Base-by-base conservation (phyloP, 148 eudicot genomes). In the Salicornia ramosissima region DNA sequence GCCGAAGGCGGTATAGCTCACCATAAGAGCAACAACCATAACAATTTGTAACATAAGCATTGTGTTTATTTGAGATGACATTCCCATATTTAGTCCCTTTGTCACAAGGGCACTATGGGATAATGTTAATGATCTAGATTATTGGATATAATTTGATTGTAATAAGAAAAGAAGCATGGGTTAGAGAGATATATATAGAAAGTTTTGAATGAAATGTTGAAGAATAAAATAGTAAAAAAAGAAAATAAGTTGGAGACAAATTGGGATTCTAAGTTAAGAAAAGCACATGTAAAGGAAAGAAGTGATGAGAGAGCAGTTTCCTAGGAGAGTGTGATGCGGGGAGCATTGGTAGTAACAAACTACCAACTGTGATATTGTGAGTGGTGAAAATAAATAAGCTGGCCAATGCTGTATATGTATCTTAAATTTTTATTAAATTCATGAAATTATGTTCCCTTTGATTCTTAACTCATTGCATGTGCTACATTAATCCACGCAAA, bases 1-100 rank as follows among this genome's bases (percentile, higher is more conserved):
- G 54, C 67, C 74, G 59, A 61, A 30, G 40, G 69, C 76, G n/a
- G 34, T 70, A 40, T 36, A 1, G 18, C 57, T 46, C 24, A 71
- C 49, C 43, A 70, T 55, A 18, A 72, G 30, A 26, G 29, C 21
- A 9, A 81, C 71, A 68, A 76, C 16, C 7, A 52, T 18, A 26
- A 68, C 50, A 45, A 64, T 11, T 30, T 55, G 56, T 21, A 70
- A 22, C 34, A 69, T 40, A 31, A 54, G 46, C 28, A 51, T 45
- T 45, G 49, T 45, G 49, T 6, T 9, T 45, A 13, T 13, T 45
- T 45, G 15, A 9, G 9, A 8, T 9, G 10, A 45, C 2, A 5
- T 13, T 45, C 49, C 49, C 49, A 45, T 45, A 9, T 4, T 39
- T 4, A 1, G 49, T 8, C 49, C 49, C 11, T 8, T 45, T n/a